Evolutionary conservation across 2,329 filamentous ascomycete genomes (phyloP), one percentile per base, ranked within the genome.

Genomic region (Eutypa lata): DNA sequence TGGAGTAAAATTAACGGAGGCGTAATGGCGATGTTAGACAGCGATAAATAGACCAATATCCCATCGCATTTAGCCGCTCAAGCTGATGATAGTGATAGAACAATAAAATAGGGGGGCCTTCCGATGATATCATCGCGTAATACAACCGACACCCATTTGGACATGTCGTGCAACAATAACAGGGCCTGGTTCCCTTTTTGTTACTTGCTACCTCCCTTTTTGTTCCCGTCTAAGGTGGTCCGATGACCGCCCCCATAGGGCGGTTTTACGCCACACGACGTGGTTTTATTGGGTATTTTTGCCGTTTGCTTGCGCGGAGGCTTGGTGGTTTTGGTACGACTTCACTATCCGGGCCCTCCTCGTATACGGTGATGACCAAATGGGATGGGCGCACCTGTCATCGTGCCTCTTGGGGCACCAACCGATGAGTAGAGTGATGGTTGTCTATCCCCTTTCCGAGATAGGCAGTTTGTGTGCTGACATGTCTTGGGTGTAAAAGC

Each of bases 401-500:
- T 42, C 14, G 13, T 42, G 13, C 38, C 13, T 42, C 19, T 10
- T 31, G 26, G 6, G 6, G 26, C 26, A 6, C 26, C 26, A 5
- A 31, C 26, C 26, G 26, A 31, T 31, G 26, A 31, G 10, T 10
- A 31, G 10, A 31, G 6, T 31, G 26, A 31, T 31, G 10, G 10
- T 31, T 31, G 10, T 31, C 10, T 31, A n/a, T 31, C 26, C 5
- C 26, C 10, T 42, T 19, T 11, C 8, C 10, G 38, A 42, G 22
- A 7, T 13, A 16, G 42, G 14, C 26, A 45, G 47, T 44, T 49
- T 31, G 45, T 35, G 43, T 53, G 48, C 54, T 49, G 52, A n/a
- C 53, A 40, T 57, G 54, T 55, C 47, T 56, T 44, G 57, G 33
- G 5, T 16, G 18, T 44, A 14, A 37, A 10, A 31, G 5, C 26